These are phyloP conservation scores for Picea glauca DNA, from an alignment of 75 land plant species.

Conservation along the genomic window DNA sequence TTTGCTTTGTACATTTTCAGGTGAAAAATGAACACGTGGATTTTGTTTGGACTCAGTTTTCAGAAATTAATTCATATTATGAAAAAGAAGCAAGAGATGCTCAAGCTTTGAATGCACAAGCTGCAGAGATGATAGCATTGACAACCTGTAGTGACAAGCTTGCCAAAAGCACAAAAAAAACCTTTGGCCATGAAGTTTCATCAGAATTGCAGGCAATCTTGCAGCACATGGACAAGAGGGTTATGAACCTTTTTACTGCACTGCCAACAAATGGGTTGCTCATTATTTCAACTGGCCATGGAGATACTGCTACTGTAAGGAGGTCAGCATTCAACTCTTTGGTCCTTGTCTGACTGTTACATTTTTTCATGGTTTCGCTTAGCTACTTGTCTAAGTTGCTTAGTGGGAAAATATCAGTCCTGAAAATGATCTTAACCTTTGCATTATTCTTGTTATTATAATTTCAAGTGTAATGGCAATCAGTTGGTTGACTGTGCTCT, in stretches of 20 bases:
- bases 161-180: constrained; percentile 15
- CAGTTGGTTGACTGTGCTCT: too few relatives aligned
- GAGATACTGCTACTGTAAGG: constrained; percentile 67
- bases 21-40: constrained; percentile 56
- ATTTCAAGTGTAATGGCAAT: too few relatives aligned
- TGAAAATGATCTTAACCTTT: too few relatives aligned
- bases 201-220: constrained; percentile 54
- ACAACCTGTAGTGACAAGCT: constrained; percentile 52
- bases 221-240: constrained; percentile 40
- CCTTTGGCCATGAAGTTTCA: constrained; percentile 6
- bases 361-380: too few relatives aligned
- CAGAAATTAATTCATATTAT: constrained; percentile 61
- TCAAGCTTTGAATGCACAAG: constrained; percentile 36
- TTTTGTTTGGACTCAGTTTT: constrained; percentile 87
- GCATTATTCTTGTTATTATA: too few relatives aligned
- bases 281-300: constrained; percentile 79
- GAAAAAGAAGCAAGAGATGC: constrained; percentile 53
- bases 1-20: constrained; percentile 23
- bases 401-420: too few relatives aligned
- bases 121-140: constrained; percentile 67
- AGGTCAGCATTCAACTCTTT: constrained; percentile 29
- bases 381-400: too few relatives aligned
- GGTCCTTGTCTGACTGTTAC: too few relatives aligned
- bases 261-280: constrained; percentile 66
- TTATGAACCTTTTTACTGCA: constrained; percentile 41